A percentile compares a stretch with the other conserved stretches of the same genome.
These are phyloP conservation scores for Pleurotus sapidus DNA, from an alignment of 768 basidiomycete species.

Conservation along the genomic window DNA sequence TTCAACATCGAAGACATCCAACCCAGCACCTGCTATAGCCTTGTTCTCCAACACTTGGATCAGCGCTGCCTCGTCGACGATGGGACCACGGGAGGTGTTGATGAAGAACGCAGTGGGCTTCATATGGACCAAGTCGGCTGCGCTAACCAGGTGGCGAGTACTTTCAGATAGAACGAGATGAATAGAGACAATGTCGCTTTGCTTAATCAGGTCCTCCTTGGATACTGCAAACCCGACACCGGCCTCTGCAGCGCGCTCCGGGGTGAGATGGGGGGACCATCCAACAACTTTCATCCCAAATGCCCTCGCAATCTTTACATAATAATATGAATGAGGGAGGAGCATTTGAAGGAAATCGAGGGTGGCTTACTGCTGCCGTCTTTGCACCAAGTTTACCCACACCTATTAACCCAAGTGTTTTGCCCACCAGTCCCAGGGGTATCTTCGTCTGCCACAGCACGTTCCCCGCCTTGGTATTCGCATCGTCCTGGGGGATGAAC, in stretches of 20 bases:
- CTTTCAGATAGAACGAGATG: conserved; percentile 55
- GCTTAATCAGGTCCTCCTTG: conserved; percentile 50
- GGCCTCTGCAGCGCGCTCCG: conserved; percentile 47
- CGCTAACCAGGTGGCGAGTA: conserved; percentile 47
- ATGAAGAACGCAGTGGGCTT: conserved; percentile 57
- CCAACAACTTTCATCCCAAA: conserved; percentile 59
- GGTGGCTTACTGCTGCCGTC: conserved; percentile 41
- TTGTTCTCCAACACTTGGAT: conserved; percentile 42
- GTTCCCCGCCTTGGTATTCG: conserved; percentile 39
- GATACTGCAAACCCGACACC: conserved; percentile 46
- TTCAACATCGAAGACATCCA: conserved; percentile 68
- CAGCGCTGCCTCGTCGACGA: conserved; percentile 59
- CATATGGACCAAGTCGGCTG: conserved; percentile 47
- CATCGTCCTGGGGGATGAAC: conserved; percentile 47
- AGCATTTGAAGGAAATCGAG: background rate
- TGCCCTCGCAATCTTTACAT: conserved; percentile 49
- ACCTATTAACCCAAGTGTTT: conserved; percentile 59
- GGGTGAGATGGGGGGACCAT: conserved; percentile 66
- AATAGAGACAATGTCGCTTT: conserved; percentile 59
- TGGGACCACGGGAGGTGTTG: conserved; percentile 65
- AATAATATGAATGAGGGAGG: background rate
- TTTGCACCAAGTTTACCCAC: conserved; percentile 54
- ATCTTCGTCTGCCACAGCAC: conserved; percentile 53
- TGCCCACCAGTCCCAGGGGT: conserved; percentile 49
- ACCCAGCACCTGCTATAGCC: conserved; percentile 53